Evolutionary conservation across 2,329 filamentous ascomycete species (phyloP).

Genomic region (Beauveria asiatica): DNA sequence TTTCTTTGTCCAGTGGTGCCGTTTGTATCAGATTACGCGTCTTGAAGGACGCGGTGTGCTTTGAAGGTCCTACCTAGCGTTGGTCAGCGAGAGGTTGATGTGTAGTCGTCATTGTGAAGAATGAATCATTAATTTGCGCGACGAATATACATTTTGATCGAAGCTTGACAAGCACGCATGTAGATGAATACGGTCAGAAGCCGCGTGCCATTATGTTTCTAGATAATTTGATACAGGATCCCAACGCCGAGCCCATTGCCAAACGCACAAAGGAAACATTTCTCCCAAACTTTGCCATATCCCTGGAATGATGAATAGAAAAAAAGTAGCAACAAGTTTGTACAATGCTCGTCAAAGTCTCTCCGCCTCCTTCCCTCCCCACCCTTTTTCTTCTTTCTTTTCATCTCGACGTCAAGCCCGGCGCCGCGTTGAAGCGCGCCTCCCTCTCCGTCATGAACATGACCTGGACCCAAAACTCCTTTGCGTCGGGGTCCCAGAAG

Average conservation of each 20-base stretch:
- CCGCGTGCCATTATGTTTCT: background rate
- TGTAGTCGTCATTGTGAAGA: background rate
- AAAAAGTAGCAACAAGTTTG: background rate
- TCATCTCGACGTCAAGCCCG: slow-evolving; percentile 45
- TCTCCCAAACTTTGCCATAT: background rate
- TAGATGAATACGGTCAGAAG: background rate
- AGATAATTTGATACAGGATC: background rate
- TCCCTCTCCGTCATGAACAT: slow-evolving; percentile 98
- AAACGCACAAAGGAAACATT: background rate
- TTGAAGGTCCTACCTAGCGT: background rate
- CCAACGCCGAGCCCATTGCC: slow-evolving; percentile 5
- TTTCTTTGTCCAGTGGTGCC: background rate
- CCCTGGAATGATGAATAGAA: background rate
- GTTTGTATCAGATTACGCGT: background rate
- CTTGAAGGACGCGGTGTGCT: background rate
- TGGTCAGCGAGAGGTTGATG: background rate
- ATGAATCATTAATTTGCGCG: background rate
- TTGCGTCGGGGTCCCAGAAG: slow-evolving; percentile 91
- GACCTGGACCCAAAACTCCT: slow-evolving; percentile 96
- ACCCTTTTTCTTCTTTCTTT: background rate
- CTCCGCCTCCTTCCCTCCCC: fast-evolving
- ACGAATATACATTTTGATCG: background rate
- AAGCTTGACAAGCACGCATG: background rate
- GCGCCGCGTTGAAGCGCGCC: slow-evolving; percentile 68
- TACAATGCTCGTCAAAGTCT: background rate